These are phyloP conservation scores for Pseudodiploospora longispora DNA, from an alignment of 2,329 filamentous ascomycete species.

Conservation along the genomic window DNA sequence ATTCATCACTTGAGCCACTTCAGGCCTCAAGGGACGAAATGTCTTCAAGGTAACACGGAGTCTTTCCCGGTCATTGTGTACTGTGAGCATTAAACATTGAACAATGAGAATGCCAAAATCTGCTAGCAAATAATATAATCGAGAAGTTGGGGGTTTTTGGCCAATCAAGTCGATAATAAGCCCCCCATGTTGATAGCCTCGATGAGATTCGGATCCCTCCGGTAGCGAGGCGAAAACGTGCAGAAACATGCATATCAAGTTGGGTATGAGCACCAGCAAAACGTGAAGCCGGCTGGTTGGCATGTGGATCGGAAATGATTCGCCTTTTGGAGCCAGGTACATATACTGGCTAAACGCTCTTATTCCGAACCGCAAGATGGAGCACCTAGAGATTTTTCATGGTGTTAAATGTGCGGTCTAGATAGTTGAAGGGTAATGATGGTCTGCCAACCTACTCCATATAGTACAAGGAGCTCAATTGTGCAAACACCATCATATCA, in stretches of 20 bases:
- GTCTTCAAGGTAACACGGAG: conserved; percentile 41
- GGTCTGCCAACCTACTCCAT: conserved; percentile 50
- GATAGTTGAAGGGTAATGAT: background rate
- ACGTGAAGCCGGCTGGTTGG: conserved; percentile 50
- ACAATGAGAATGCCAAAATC: conserved; percentile 49
- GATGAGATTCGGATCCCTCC: conserved; percentile 49
- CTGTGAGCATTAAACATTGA: conserved; percentile 57
- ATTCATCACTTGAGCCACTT: conserved; percentile 18
- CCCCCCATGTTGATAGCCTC: conserved; percentile 60
- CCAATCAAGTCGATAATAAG: conserved; percentile 61
- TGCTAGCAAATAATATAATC: conserved; percentile 44
- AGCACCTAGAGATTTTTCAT: conserved; percentile 41
- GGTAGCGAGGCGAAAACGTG: conserved; percentile 50
- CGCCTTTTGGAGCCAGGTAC: conserved; percentile 56
- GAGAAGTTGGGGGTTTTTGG: conserved; percentile 53
- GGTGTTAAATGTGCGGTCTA: background rate
- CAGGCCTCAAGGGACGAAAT: conserved; percentile 25
- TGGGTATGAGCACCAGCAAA: conserved; percentile 49
- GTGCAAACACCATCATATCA: conserved; percentile 55
- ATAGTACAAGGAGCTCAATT: conserved; percentile 60
- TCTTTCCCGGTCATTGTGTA: conserved; percentile 52
- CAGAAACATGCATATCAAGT: conserved; percentile 51
- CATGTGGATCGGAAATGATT: conserved; percentile 45
- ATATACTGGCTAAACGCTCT: conserved; percentile 52
- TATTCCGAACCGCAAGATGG: conserved; percentile 53